phyloP scores from a whole-genome alignment of 2,329 filamentous ascomycete species.

The Neonectria punicea region DNA sequence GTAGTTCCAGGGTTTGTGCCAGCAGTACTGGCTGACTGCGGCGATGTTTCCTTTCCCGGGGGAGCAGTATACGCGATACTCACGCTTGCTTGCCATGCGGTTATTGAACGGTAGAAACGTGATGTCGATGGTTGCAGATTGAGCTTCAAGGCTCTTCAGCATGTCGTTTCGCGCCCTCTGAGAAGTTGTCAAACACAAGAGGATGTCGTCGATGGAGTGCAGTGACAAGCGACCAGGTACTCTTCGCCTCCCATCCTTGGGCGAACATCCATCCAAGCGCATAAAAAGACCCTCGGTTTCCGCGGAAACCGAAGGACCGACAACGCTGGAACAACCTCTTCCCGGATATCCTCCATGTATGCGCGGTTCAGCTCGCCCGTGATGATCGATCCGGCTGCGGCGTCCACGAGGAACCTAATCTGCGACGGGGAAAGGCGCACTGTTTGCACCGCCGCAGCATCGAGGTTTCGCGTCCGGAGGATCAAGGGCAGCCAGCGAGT shows the following conservation, averaged over 20 bases:
- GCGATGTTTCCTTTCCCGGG: constrained; percentile 47
- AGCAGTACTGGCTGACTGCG: constrained; percentile 54
- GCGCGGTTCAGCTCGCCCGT: constrained; percentile 19
- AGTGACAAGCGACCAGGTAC: constrained; percentile 17
- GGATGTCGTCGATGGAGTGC: not conserved
- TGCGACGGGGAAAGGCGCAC: not conserved
- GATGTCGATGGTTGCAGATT: constrained; percentile 40
- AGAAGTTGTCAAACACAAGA: not conserved
- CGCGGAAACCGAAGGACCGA: constrained; percentile 42
- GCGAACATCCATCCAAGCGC: constrained; percentile 54
- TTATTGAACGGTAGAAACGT: constrained; percentile 55
- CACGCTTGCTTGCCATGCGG: constrained; percentile 49
- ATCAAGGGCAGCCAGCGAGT: not conserved
- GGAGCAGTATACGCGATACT: constrained; percentile 58
- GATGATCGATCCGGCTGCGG: constrained; percentile 2
- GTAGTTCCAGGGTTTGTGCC: constrained; percentile 51
- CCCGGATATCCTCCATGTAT: constrained; percentile 17
- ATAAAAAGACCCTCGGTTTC: constrained; percentile 54
- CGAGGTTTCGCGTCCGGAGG: not conserved
- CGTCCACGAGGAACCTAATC: not conserved
- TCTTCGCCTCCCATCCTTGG: constrained; percentile 52
- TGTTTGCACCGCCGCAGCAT: not conserved
- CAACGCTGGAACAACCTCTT: constrained; percentile 42
- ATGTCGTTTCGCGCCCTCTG: not conserved
- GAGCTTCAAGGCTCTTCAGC: not conserved